Conservation (phyloP, 2,329 filamentous ascomycete species). For the Parastagonospora nodorum region DNA sequence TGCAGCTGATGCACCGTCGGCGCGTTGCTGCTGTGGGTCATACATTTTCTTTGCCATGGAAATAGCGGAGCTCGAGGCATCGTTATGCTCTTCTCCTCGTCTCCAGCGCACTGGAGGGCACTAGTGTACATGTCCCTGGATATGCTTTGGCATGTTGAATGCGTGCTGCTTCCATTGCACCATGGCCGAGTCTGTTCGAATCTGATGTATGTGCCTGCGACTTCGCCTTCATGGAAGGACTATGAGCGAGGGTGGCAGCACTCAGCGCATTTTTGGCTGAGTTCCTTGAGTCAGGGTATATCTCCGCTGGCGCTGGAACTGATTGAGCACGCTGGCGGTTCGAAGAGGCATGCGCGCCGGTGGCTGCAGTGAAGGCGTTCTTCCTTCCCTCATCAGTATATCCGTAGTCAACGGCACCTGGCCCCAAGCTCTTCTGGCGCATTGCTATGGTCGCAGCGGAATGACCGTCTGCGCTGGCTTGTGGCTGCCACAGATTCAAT, state of each 20-base stretch:
- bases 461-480: constrained; percentile 60
- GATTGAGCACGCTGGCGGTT: constrained; percentile 68
- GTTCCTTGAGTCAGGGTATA: constrained; percentile 63
- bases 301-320: constrained; percentile 51
- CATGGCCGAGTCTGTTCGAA: constrained; percentile 50
- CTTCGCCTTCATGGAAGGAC: constrained; percentile 39
- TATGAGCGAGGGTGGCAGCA: constrained; percentile 72
- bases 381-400: constrained; percentile 59
- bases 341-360: constrained; percentile 69
- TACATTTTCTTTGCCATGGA: constrained; percentile 93
- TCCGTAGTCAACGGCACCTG: constrained; percentile 51
- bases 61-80: constrained; percentile 79
- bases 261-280: constrained; percentile 71
- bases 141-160: constrained; percentile 72
- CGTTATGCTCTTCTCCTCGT: constrained; percentile 74
- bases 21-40: constrained; percentile 66
- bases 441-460: constrained; percentile 75
- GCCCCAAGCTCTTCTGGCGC: constrained; percentile 55
- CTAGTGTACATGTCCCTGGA: constrained; percentile 78
- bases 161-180: constrained; percentile 64
- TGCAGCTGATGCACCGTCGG: constrained; percentile 52
- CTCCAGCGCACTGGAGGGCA: constrained; percentile 71
- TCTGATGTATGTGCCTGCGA: constrained; percentile 20
- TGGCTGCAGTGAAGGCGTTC: constrained; percentile 75
- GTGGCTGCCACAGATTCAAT: constrained; percentile 58